A percentile compares a stretch with the other conserved stretches of the same genome.
Conservation (phyloP, 441 rosid genomes). For the Bocquillonia castaneifolia region DNA sequence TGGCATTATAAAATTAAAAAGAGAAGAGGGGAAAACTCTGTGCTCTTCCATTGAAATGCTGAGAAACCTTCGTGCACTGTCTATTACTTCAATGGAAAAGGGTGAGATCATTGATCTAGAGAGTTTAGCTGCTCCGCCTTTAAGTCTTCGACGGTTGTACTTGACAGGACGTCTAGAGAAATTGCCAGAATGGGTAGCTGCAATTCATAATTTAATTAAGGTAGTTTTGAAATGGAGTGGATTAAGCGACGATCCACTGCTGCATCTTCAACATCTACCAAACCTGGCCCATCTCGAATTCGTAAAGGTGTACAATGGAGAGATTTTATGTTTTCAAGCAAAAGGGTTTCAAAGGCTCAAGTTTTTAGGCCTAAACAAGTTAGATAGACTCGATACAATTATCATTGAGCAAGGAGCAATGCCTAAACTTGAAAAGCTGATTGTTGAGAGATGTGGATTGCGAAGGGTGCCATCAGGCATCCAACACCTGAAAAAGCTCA, state of each 20-base stretch:
- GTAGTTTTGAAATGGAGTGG: conserved; percentile 35
- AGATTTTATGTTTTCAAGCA: conserved; percentile 24
- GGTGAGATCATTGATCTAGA: conserved; percentile 30
- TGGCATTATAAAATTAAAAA: conserved; percentile 31
- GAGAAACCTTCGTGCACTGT: conserved; percentile 30
- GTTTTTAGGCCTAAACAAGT: conserved; percentile 30
- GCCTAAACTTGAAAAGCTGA: conserved; percentile 33
- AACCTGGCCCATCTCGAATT: conserved; percentile 39
- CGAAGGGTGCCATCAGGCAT: conserved; percentile 39
- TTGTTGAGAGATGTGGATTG: conserved; percentile 34
- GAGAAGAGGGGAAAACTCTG: conserved; percentile 31
- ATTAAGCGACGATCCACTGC: conserved; percentile 29
- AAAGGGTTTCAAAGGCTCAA: conserved; percentile 37
- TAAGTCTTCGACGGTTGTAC: conserved; percentile 32
- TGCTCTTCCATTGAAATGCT: conserved; percentile 32
- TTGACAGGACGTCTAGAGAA: conserved; percentile 31
- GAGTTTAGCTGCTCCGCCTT: conserved; percentile 27
- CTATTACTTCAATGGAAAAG: conserved; percentile 23
- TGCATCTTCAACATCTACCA: conserved; percentile 32
- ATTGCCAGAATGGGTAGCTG: conserved; percentile 36
- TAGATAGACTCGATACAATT: conserved; percentile 22
- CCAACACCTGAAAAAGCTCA: conserved; percentile 26
- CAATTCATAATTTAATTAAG: conserved; percentile 26
- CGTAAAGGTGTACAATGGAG: conserved; percentile 32
- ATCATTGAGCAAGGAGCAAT: conserved; percentile 31